Evolutionary conservation across 2,329 filamentous ascomycete genomes (phyloP), one percentile per base, ranked within the genome.

Genomic region (Hortaea sp.): DNA sequence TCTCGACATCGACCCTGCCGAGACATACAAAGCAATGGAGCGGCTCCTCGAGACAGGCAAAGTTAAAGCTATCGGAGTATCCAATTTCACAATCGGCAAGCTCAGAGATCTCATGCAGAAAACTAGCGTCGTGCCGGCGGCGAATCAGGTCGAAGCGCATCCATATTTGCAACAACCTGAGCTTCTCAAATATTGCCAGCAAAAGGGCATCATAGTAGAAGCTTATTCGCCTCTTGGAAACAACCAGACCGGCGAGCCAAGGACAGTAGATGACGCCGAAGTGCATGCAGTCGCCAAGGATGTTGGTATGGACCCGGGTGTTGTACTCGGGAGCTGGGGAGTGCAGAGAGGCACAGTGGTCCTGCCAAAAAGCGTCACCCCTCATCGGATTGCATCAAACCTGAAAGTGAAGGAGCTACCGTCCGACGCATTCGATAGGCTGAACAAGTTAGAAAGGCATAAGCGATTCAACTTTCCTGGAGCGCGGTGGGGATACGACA

Each of bases 111-210:
- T 78, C 46, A 54, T 71, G 53, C 71, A 74, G 60, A 78, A 79
- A 4, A 80, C 81, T 43, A 76, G 74, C 55, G 63, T 84, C 49
- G 61, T 70, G 3, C 86, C 86, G 0, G 80, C 77, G 5, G 76
- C 85, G 51, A 89, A 90, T 69, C 85, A 92, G 72, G 84, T 90
- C 59, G 51, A 53, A 39, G 81, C 78, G 59, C 84, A 92, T 65
- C 84, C 85, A 0, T 86, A 87, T 40, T 65, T 79, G 10, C 76
- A 73, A 32, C 77, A 79, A 54, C 63, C 69, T 47, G 70, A 75
- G 44, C 72, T 73, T 53, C 61, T 76, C 29, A 65, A 72, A 43
- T 75, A 71, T 57, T 75, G 74, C 58, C 66, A 69, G 42, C 56
- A 66, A 29, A 70, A 71, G 53, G 69, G 69, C 12, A 77, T 78